Conservation (phyloP, 345 rosid genomes). For the Dipteronia sinensis region DNA sequence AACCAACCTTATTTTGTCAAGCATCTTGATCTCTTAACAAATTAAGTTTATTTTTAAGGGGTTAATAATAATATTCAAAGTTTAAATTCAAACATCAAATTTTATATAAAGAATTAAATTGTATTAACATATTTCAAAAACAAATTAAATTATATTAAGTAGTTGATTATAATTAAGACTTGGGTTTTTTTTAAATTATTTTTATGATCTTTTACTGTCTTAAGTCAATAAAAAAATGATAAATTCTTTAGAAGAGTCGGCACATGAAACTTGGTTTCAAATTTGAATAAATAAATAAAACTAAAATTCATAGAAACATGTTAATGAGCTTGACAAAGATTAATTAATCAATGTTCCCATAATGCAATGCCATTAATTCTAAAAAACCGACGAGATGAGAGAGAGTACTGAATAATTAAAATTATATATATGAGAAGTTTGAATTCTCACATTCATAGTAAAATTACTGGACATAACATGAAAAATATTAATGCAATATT, state of each 20-base stretch:
- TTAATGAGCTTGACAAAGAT: neutral
- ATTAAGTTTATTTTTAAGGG: too few relatives aligned
- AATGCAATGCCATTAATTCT: neutral
- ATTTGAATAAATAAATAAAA: neutral
- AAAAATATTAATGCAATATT: too few relatives aligned
- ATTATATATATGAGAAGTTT: too few relatives aligned
- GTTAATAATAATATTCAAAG: neutral
- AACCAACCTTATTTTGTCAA: too few relatives aligned
- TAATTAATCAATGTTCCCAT: constrained; percentile 5
- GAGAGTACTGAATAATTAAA: too few relatives aligned
- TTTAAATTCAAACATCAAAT: neutral
- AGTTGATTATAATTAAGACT: neutral
- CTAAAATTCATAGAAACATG: neutral
- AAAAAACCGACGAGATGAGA: neutral
- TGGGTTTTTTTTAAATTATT: neutral
- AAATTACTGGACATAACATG: too few relatives aligned
- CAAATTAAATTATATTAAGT: too few relatives aligned
- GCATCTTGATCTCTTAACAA: too few relatives aligned
- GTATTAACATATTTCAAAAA: too few relatives aligned
- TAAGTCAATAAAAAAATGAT: neutral
- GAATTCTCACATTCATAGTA: neutral
- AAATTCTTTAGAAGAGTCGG: neutral
- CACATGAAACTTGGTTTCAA: neutral
- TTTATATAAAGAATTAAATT: too few relatives aligned
- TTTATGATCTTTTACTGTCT: too few relatives aligned